Percentiles rank a stretch among this genome's conserved stretches.
Evolutionary conservation across 768 basidiomycete species (phyloP).

Genomic region (Auricularia sp.): DNA sequence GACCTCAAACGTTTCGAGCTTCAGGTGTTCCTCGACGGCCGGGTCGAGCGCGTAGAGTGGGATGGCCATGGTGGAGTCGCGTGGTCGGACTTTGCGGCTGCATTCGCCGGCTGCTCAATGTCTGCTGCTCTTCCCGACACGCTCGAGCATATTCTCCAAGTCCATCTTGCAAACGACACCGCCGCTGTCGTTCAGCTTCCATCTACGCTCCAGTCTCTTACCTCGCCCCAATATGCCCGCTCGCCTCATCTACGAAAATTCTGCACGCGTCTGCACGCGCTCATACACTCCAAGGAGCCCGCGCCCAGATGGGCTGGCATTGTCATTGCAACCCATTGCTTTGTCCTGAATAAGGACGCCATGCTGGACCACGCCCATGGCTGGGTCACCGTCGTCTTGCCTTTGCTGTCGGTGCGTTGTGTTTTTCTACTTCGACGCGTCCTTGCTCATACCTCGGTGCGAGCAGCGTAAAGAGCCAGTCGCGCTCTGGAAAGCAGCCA

Average conservation of each 20-base stretch:
- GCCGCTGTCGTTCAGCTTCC: conserved; percentile 51
- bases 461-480: conserved; percentile 57
- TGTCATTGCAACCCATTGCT: conserved; percentile 60
- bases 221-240: conserved; percentile 40
- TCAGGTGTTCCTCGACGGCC: conserved; percentile 32
- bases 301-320: conserved; percentile 74
- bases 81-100: background rate
- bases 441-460: conserved; percentile 12
- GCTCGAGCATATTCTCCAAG: conserved; percentile 50
- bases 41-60: conserved; percentile 50
- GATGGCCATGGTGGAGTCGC: conserved; percentile 9
- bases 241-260: conserved; percentile 68
- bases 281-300: conserved; percentile 70
- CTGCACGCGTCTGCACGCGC: conserved; percentile 59
- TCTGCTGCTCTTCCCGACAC: conserved; percentile 10
- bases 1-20: conserved; percentile 32
- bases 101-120: background rate
- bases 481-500: conserved; percentile 50
- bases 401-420: conserved; percentile 58
- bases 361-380: conserved; percentile 64
- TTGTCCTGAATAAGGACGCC: conserved; percentile 42
- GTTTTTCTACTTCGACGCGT: conserved; percentile 14
- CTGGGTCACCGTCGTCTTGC: conserved; percentile 59
- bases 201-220: conserved; percentile 47
- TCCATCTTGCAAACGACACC: conserved; percentile 61